These are phyloP conservation scores for Vachellia collinsii DNA, from an alignment of 306 rosid genomes.

Conservation along the genomic window DNA sequence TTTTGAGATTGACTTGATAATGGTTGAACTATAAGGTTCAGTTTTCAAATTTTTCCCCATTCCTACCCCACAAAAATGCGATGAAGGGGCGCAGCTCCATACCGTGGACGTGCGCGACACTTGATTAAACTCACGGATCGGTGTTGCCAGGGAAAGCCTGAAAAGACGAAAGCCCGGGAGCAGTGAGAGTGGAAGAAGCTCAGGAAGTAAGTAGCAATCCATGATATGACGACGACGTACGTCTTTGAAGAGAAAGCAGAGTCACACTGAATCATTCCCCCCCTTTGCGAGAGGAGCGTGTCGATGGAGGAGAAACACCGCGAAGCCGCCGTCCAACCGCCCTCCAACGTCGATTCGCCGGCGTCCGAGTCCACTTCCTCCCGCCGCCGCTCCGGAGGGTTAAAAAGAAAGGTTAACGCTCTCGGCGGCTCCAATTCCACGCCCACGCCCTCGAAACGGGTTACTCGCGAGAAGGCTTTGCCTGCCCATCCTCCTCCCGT, in stretches of 20 bases:
- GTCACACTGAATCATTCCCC: slow-evolving; percentile 8
- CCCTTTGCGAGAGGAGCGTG: neutral
- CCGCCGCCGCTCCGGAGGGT: slow-evolving; percentile 60
- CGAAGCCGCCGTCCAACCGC: slow-evolving; percentile 49
- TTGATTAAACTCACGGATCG: neutral
- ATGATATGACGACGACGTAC: neutral
- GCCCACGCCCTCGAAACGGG: slow-evolving; percentile 62
- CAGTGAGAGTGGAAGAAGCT: neutral
- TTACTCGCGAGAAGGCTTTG: slow-evolving; percentile 62
- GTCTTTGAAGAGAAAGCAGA: neutral
- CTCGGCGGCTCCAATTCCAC: slow-evolving; percentile 51
- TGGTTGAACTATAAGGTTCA: neutral
- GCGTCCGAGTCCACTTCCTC: slow-evolving; percentile 60
- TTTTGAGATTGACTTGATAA: neutral
- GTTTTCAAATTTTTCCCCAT: too few species aligned
- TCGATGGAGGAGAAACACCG: slow-evolving; percentile 75
- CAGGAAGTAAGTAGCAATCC: slow-evolving; percentile 16
- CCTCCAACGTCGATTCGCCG: slow-evolving; percentile 50
- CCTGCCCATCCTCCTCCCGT: slow-evolving; percentile 43
- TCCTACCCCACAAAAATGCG: too few species aligned
- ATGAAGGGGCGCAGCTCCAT: neutral
- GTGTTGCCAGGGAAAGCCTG: neutral
- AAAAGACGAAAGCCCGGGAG: neutral
- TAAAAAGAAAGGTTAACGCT: slow-evolving; percentile 57
- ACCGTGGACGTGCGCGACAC: neutral